phyloP scores from a whole-genome alignment of 2,329 filamentous ascomycete species.

The Clarireedia paspali region DNA sequence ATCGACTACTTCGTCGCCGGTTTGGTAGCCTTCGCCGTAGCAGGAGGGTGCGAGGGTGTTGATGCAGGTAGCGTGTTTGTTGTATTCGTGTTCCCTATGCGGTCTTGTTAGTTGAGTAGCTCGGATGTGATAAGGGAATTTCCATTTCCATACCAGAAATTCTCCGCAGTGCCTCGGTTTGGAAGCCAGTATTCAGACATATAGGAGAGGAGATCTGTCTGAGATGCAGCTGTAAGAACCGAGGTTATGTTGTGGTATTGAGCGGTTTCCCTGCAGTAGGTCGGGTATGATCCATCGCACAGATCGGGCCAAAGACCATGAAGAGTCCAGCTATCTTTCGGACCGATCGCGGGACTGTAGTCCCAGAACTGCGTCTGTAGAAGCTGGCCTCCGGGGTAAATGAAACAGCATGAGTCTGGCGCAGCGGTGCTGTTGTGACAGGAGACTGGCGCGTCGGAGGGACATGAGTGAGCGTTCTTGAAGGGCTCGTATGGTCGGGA shows the following conservation, averaged over 20 bases:
- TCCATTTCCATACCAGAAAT: constrained; percentile 45
- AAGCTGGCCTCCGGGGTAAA: constrained; percentile 62
- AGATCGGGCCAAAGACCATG: constrained; percentile 62
- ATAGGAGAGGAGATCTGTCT: constrained; percentile 50
- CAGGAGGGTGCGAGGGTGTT: constrained; percentile 60
- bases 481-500: constrained; percentile 7
- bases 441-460: constrained; percentile 36
- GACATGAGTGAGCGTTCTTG: constrained; percentile 22
- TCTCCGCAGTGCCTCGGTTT: constrained; percentile 53
- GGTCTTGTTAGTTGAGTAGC: not conserved
- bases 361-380: constrained; percentile 78
- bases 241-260: constrained; percentile 57
- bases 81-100: constrained; percentile 57
- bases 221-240: constrained; percentile 49
- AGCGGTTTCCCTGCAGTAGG: constrained; percentile 54
- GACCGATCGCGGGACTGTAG: constrained; percentile 52
- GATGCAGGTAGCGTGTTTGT: constrained; percentile 67
- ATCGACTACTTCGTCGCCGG: constrained; percentile 57
- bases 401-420: constrained; percentile 68
- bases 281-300: constrained; percentile 63
- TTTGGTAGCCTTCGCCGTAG: constrained; percentile 48
- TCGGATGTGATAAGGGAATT: not conserved
- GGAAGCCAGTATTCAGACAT: constrained; percentile 60
- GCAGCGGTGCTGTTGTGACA: constrained; percentile 56
- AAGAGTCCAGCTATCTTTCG: constrained; percentile 64